A percentile compares a stretch with the other conserved stretches of the same genome.
These are phyloP conservation scores for Podospora tetraspora DNA, from an alignment of 495 filamentous ascomycete genomes.

Conservation along the genomic window DNA sequence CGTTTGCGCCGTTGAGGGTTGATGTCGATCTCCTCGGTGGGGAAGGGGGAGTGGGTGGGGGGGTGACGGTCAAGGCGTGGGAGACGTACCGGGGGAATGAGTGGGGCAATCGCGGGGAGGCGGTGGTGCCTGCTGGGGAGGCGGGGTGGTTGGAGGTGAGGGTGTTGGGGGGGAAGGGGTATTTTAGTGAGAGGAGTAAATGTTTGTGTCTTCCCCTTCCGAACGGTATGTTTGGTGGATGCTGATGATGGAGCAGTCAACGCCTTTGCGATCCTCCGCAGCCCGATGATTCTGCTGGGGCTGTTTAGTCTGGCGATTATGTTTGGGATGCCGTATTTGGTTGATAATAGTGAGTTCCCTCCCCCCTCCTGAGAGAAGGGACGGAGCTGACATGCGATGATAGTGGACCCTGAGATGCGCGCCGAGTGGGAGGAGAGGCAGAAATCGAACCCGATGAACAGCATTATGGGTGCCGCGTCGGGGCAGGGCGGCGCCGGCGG, in stretches of 20 bases:
- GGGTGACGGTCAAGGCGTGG: slow-evolving; percentile 58
- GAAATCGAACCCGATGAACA: slow-evolving; percentile 61
- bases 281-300: slow-evolving; percentile 90
- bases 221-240: too few relatives aligned
- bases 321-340: slow-evolving; percentile 84
- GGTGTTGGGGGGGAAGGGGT: slow-evolving; percentile 58
- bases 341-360: slow-evolving; percentile 80
- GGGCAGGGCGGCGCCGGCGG: slow-evolving; percentile 23
- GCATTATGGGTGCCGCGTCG: slow-evolving; percentile 42
- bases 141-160: slow-evolving; percentile 51
- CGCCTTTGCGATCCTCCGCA: slow-evolving; percentile 69
- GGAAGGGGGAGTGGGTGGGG: slow-evolving; percentile 45
- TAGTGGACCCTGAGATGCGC: slow-evolving; percentile 92
- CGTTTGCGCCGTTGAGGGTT: slow-evolving; percentile 69
- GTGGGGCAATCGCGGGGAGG: slow-evolving; percentile 74
- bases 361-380: too few relatives aligned
- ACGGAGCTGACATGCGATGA: not conserved
- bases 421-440: slow-evolving; percentile 90
- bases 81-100: slow-evolving; percentile 85
- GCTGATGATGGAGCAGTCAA: slow-evolving; percentile 31
- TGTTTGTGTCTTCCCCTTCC: slow-evolving; percentile 54
- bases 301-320: slow-evolving; percentile 74
- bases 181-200: slow-evolving; percentile 63
- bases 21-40: slow-evolving; percentile 55
- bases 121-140: slow-evolving; percentile 33